phyloP scores from a whole-genome alignment of 2,329 filamentous ascomycete species.

The Fusarium sp. region DNA sequence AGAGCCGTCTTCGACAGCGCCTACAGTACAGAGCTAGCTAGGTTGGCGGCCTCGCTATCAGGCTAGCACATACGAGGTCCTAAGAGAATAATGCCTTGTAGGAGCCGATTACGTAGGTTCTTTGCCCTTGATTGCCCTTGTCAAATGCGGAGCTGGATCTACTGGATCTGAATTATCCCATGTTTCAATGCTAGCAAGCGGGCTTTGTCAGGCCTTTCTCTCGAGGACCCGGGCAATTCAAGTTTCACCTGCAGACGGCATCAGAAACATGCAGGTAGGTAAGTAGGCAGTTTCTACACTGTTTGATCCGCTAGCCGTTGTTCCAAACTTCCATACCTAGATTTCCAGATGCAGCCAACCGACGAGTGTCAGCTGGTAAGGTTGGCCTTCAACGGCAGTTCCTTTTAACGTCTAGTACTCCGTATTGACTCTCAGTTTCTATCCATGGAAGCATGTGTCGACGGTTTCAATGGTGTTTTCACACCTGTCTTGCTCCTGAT shows the following conservation, averaged over 20 bases:
- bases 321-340: neutral
- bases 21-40: neutral
- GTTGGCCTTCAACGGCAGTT: neutral
- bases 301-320: neutral
- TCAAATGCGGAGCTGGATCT: neutral
- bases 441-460: neutral
- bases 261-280: neutral
- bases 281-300: neutral
- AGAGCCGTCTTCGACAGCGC: neutral
- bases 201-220: neutral
- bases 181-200: neutral
- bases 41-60: constrained; percentile 36
- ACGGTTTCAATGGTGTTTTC: neutral
- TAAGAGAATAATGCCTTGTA: neutral
- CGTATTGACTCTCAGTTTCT: neutral
- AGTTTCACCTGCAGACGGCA: neutral
- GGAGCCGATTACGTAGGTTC: neutral
- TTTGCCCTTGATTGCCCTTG: neutral
- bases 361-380: neutral
- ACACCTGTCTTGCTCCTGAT: neutral
- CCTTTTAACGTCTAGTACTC: neutral
- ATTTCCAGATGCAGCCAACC: neutral
- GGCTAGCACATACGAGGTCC: constrained; percentile 7
- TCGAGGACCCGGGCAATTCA: neutral
- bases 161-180: neutral